Conservation (phyloP, 2,329 filamentous ascomycete genomes). For the Pochonia chlamydosporia region DNA sequence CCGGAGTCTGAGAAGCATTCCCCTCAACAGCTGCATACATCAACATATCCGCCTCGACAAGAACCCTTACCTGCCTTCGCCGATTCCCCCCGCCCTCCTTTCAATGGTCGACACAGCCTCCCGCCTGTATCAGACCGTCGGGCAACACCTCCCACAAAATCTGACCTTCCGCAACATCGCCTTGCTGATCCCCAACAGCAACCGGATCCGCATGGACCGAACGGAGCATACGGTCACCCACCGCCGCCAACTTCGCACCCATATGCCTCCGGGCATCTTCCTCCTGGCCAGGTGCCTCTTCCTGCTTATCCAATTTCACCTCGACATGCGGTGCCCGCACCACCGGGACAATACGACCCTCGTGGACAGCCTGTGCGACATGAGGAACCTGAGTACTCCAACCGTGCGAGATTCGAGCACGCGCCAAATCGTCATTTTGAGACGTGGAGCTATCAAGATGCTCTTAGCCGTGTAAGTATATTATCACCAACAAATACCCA, state of each 20-base stretch:
- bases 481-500: neutral
- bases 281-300: constrained; percentile 41
- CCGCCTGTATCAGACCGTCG: constrained; percentile 34
- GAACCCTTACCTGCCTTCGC: constrained; percentile 38
- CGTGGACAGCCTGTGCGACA: constrained; percentile 34
- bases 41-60: constrained; percentile 31
- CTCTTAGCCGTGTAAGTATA: constrained; percentile 34
- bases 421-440: constrained; percentile 44
- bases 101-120: constrained; percentile 30
- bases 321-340: constrained; percentile 37
- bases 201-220: constrained; percentile 30
- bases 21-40: constrained; percentile 36
- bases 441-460: constrained; percentile 48
- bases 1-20: constrained; percentile 38
- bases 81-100: constrained; percentile 32
- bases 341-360: constrained; percentile 37
- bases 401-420: constrained; percentile 37
- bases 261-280: constrained; percentile 36
- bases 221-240: constrained; percentile 31
- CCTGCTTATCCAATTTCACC: constrained; percentile 47
- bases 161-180: constrained; percentile 29
- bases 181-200: constrained; percentile 30
- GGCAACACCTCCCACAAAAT: constrained; percentile 36
- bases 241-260: constrained; percentile 33
- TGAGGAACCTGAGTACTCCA: constrained; percentile 40